These are phyloP conservation scores for Castanea crenata DNA, from an alignment of 306 rosid species.

Conservation along the genomic window DNA sequence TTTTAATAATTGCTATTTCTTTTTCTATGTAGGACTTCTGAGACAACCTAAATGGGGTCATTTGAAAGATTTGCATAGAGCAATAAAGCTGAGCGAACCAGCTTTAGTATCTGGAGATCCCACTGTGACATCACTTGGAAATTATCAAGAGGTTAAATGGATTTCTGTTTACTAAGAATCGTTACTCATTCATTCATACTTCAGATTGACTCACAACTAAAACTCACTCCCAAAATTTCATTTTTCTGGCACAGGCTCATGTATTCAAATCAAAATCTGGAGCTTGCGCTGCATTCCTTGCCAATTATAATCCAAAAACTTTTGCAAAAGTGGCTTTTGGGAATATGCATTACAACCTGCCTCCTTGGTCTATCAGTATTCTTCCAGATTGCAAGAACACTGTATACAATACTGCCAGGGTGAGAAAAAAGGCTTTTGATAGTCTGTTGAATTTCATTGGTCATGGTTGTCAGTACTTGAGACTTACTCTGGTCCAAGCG, in stretches of 20 bases:
- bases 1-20: constrained; percentile 2
- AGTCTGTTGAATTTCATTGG: not conserved
- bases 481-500: not conserved
- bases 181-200: constrained; percentile 2
- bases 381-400: constrained; percentile 94
- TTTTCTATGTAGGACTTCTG: constrained; percentile 55
- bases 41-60: constrained; percentile 99
- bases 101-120: constrained; percentile 87
- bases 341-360: constrained; percentile 81
- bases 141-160: constrained; percentile 64
- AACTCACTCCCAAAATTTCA: constrained; percentile 13
- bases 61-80: constrained; percentile 90
- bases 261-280: constrained; percentile 81
- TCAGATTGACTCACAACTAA: constrained; percentile 8
- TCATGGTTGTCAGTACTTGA: not conserved
- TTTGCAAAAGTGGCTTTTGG: constrained; percentile 74
- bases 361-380: constrained; percentile 99
- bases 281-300: constrained; percentile 93
- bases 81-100: constrained; percentile 87
- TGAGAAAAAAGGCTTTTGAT: constrained; percentile 36
- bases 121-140: constrained; percentile 60
- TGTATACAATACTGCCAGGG: constrained; percentile 98
- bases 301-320: constrained; percentile 70
- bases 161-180: constrained; percentile 13
- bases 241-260: constrained; percentile 59